These are phyloP conservation scores for Aspergillus ustus DNA, from an alignment of 2,329 filamentous ascomycete genomes.

Conservation along the genomic window DNA sequence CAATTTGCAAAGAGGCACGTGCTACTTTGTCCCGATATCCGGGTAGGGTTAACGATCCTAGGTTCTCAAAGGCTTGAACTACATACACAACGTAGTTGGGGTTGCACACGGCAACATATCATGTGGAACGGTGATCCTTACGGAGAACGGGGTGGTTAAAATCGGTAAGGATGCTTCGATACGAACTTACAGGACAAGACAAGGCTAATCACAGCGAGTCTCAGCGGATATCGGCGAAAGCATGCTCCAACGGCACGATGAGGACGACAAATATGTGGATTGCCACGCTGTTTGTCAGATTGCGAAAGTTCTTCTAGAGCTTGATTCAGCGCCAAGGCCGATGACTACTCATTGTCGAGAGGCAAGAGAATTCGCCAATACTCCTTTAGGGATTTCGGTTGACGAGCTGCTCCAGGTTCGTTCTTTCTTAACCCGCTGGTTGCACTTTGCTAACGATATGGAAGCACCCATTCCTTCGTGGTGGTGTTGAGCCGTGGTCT, in stretches of 20 bases:
- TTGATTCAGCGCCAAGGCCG: constrained; percentile 7
- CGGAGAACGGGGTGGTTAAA: constrained; percentile 4
- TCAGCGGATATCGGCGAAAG: constrained; percentile 11
- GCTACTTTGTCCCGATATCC: no score
- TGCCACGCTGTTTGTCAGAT: constrained; percentile 7
- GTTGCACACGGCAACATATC: constrained; percentile 11
- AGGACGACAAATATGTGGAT: constrained; percentile 1
- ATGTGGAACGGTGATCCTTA: constrained; percentile 15
- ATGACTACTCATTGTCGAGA: background rate
- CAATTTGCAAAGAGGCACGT: constrained; percentile 14
- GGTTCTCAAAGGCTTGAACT: constrained; percentile 6
- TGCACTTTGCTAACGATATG: background rate
- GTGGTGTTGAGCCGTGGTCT: background rate
- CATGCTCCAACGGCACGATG: background rate
- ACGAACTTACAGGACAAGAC: background rate
- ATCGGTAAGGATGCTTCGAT: constrained; percentile 7
- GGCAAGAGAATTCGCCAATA: constrained; percentile 8
- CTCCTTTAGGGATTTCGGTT: constrained; percentile 1
- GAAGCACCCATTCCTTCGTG: constrained; percentile 11
- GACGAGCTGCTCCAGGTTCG: constrained; percentile 9
- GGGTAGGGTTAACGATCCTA: background rate
- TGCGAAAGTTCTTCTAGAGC: constrained; percentile 7
- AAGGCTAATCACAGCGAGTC: background rate
- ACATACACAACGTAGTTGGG: constrained; percentile 14
- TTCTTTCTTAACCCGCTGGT: background rate